Base-by-base conservation (phyloP, 441 rosid genomes). In the Raphanus hybrid region DNA sequence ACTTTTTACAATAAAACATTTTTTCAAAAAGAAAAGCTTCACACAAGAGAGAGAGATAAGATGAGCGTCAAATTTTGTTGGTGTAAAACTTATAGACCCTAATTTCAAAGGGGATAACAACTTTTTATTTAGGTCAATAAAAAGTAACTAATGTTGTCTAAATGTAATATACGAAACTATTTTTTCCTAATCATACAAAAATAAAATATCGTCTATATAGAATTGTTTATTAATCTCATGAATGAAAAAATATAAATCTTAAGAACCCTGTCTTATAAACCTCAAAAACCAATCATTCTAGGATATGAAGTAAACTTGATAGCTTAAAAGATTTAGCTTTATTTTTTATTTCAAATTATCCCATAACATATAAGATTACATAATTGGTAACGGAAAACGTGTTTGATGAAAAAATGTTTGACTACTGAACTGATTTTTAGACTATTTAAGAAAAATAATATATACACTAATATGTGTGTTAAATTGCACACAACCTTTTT, bases 1-100 rank as follows among this genome's bases (percentile, higher is more conserved):
- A 72, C 73, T 66, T 78, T 64, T 60, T 26, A 3, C 15, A 16
- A 54, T 54, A 6, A 7, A 54, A 5, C 23, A 54, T 54, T 54
- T 48, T 12, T 50, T 50, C 55, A n/a, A 1, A 50, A 45, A 45
- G 11, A 39, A 39, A 45, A 45, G 54, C 54, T 45, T 45, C 14
- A 45, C 39, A 18, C 60, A 43, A 39, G 43, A 39, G 43, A 55
- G 41, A 58, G 34, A 58, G 4, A 70, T 7, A 23, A 15, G 65
- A 70, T 29, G 45, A 71, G 45, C 76, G 35, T 58, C 26, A 48
- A 60, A 48, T 20, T 71, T 77, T 57, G 69, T 77, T 77, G 67
- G 76, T 57, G 55, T 7, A 58, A 23, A 70, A 57, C 34, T 34
- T 66, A 57, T 15, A 70, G 54, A 55, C n/a, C 14, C 32, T 32